Base-by-base conservation (phyloP, 164 flowering plant species). In the Piper betle region DNA sequence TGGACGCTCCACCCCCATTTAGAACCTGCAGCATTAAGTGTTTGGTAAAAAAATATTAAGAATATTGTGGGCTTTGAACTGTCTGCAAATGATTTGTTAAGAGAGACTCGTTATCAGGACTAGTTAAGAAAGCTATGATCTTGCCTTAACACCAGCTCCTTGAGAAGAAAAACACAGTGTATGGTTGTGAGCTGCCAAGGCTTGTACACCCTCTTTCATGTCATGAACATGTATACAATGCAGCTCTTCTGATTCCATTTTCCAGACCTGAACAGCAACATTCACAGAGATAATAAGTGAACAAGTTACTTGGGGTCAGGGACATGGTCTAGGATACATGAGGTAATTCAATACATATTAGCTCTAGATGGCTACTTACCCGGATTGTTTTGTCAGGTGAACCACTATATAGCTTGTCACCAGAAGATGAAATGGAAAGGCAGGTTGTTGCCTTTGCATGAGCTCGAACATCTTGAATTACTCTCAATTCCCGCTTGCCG, bases 311-410 rank as follows among this genome's bases (percentile, higher is more conserved):
- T 42, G 46, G 9, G 11, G 7, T 1, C 9, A 2, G 11, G 46
- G 7, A 42, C 9, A 53, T 8, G 55, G 16, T 53, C 10, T 53
- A 7, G 46, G 11, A 6, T 6, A 42, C 7, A 42, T 2, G 11
- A 6, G 11, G 46, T 2, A 2, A 42, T 6, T 42, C 46, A 42
- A 42, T 25, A 25, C 33, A 25, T 25, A 42, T 42, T 42, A 42
- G 46, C 46, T 11, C 46, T 25, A 25, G 33, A 12, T 46, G 50
- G 10, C 12, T 0, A 37, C 76, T 73, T 73, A 83, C 94, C 70
- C 88, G 76, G 59, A 84, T 87, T 25, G 94, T 81, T 74, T 78
- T 84, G 81, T 87, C 91, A 52, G 82, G 77, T 38, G 95, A 87
- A 43, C 95, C 88, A 61, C 87, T 87, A 71, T 81, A 87, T 10